Evolutionary conservation across 345 rosid species (phyloP).

Genomic region (Combretum micranthum): DNA sequence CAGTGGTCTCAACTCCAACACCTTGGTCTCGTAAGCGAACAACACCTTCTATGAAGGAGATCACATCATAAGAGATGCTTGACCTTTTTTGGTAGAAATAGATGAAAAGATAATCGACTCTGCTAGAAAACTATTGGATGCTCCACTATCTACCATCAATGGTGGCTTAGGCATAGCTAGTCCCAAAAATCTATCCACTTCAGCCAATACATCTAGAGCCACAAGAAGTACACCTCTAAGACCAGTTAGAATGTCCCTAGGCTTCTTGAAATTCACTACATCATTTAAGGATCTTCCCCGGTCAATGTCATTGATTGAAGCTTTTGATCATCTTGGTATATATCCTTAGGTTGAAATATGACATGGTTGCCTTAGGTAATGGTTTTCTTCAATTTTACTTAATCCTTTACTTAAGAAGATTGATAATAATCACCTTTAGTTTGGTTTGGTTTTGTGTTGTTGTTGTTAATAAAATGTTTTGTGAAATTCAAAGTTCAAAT

Average conservation of each 20-base stretch:
- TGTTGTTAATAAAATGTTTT: no score
- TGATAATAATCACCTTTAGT: constrained; percentile 77
- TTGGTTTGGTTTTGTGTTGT: constrained; percentile 43
- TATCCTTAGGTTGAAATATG: constrained; percentile 92
- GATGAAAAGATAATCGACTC: constrained; percentile 73
- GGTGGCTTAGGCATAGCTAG: constrained; percentile 56
- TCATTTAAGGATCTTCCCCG: constrained; percentile 90
- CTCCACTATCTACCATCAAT: constrained; percentile 81
- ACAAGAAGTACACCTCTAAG: constrained; percentile 82
- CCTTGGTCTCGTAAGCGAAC: constrained; percentile 80
- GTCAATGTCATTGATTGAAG: constrained; percentile 82
- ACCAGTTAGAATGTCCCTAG: constrained; percentile 95
- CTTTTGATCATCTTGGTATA: constrained; percentile 65
- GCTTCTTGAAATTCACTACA: constrained; percentile 83
- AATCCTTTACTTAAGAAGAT: constrained; percentile 72
- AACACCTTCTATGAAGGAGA: constrained; percentile 47
- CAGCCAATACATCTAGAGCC: constrained; percentile 74
- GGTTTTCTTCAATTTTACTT: constrained; percentile 81
- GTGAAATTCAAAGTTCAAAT: no score
- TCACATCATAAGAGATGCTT: constrained; percentile 80
- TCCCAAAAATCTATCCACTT: constrained; percentile 59
- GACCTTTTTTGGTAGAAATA: constrained; percentile 76
- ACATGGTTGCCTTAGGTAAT: constrained; percentile 87
- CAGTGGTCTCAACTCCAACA: constrained; percentile 42
- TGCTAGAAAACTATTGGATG: constrained; percentile 55